Conservation (phyloP, 2,329 filamentous ascomycete species). For the Ophiosphaerella narmari region DNA sequence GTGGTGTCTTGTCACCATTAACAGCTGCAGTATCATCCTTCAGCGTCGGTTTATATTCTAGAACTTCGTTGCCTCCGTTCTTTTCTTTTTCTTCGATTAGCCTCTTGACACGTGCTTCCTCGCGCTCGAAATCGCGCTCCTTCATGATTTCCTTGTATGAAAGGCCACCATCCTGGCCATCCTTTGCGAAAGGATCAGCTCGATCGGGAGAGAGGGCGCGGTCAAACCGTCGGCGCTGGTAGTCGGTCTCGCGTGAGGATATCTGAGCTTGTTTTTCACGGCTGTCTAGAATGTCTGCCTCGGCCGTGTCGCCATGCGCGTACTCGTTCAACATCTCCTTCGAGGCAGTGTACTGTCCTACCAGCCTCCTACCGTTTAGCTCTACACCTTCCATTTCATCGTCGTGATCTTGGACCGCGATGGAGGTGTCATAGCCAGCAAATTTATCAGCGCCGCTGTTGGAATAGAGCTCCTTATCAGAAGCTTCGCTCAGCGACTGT, state of each 20-base stretch:
- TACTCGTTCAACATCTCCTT: conserved; percentile 93
- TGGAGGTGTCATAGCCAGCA: conserved; percentile 87
- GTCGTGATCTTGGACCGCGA: conserved; percentile 77
- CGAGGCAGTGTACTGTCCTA: conserved; percentile 95
- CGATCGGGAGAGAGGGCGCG: conserved; percentile 81
- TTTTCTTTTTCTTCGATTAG: conserved; percentile 77
- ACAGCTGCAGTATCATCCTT: conserved; percentile 68
- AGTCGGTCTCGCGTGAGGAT: conserved; percentile 90
- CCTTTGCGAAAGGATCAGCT: conserved; percentile 81
- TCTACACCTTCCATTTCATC: conserved; percentile 76
- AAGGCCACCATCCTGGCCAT: conserved; percentile 72
- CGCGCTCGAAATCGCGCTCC: conserved; percentile 84
- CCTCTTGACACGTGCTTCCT: conserved; percentile 84
- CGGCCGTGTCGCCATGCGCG: conserved; percentile 84
- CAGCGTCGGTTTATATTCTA: conserved; percentile 74
- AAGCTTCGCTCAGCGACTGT: conserved; percentile 85
- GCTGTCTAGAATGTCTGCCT: conserved; percentile 85
- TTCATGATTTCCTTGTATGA: conserved; percentile 93
- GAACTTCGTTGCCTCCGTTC: conserved; percentile 62
- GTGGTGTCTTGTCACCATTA: conserved; percentile 71
- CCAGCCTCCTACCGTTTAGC: conserved; percentile 71
- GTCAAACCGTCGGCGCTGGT: conserved; percentile 93
- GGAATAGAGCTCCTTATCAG: conserved; percentile 84
- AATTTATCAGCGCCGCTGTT: conserved; percentile 77
- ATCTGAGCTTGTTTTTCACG: conserved; percentile 91